Conservation (phyloP, 108 stramenopile genomes). For the Nitzschia inconspicua region DNA sequence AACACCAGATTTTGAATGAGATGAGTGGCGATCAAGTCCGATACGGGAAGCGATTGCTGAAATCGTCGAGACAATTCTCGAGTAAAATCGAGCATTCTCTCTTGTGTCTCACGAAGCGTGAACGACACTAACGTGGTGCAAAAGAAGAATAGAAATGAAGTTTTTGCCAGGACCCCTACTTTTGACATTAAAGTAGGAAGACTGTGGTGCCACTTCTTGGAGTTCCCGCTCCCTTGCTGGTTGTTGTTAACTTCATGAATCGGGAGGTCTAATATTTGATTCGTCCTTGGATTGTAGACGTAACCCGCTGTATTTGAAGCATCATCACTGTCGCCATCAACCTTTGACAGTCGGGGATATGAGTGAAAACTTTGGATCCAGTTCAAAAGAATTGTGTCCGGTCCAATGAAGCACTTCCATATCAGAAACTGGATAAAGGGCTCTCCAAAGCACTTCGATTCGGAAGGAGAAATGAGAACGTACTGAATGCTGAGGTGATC, state of each 20-base stretch:
- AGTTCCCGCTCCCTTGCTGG: not conserved
- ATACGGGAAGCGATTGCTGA: conserved; percentile 38
- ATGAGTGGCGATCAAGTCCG: conserved; percentile 57
- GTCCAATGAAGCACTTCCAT: conserved; percentile 42
- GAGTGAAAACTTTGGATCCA: conserved; percentile 45
- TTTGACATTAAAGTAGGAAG: conserved; percentile 14
- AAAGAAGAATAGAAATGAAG: conserved; percentile 87
- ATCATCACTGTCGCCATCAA: not conserved
- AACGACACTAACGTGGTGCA: conserved; percentile 87
- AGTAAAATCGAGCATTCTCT: conserved; percentile 94
- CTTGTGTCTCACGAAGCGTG: conserved; percentile 94
- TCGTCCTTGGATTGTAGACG: conserved; percentile 36
- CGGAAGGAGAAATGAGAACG: conserved; percentile 44
- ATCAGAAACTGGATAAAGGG: conserved; percentile 53
- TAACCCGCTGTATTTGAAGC: conserved; percentile 21
- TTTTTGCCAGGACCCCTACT: conserved; percentile 55
- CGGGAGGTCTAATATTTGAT: conserved; percentile 22
- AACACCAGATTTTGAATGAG: conserved; percentile 85
- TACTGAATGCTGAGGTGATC: conserved; percentile 39
- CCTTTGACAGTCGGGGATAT: not conserved
- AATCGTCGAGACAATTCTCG: conserved; percentile 73
- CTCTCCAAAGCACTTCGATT: conserved; percentile 73
- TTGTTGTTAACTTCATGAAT: not conserved
- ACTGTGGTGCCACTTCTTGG: not conserved
- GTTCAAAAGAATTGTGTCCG: conserved; percentile 69